A percentile compares a stretch with the other conserved stretches of the same genome.
phyloP scores from a whole-genome alignment of 2,329 filamentous ascomycete species.

The Hypoxylon rubiginosum region DNA sequence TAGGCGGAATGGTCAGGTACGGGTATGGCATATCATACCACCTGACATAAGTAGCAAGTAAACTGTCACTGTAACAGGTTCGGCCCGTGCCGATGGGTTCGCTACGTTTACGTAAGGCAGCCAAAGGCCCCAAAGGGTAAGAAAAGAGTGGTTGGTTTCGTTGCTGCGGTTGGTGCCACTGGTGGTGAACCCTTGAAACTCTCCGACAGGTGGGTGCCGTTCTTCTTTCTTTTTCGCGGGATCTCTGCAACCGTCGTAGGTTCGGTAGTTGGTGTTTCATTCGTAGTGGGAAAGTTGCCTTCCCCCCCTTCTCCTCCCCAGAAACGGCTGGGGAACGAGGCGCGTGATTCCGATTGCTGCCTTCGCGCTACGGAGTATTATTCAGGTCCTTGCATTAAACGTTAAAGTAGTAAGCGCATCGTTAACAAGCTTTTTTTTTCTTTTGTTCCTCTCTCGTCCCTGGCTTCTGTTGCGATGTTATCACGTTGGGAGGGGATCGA shows the following conservation, averaged over 20 bases:
- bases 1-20: constrained; percentile 15
- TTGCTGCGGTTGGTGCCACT: constrained; percentile 1
- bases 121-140: neutral
- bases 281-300: constrained; percentile 20
- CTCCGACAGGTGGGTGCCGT: constrained; percentile 23
- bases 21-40: constrained; percentile 31
- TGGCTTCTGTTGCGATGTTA: constrained; percentile 1
- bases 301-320: too few species aligned
- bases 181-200: constrained; percentile 22
- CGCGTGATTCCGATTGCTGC: constrained; percentile 37
- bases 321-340: constrained; percentile 20
- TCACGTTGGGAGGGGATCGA: constrained; percentile 18
- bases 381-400: constrained; percentile 28
- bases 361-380: constrained; percentile 21
- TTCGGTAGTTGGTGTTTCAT: constrained; percentile 40
- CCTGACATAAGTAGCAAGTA: constrained; percentile 31
- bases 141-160: constrained; percentile 2
- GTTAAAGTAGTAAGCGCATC: constrained; percentile 38
- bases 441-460: too few species aligned
- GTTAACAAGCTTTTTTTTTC: constrained; percentile 27
- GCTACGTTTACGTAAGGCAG: constrained; percentile 17
- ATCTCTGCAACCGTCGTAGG: constrained; percentile 24
- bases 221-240: too few species aligned
- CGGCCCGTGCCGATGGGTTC: constrained; percentile 26
- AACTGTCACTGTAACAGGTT: constrained; percentile 21